These are phyloP conservation scores for Colletotrichum costaricense DNA, from an alignment of 2,329 filamentous ascomycete genomes.

Conservation along the genomic window DNA sequence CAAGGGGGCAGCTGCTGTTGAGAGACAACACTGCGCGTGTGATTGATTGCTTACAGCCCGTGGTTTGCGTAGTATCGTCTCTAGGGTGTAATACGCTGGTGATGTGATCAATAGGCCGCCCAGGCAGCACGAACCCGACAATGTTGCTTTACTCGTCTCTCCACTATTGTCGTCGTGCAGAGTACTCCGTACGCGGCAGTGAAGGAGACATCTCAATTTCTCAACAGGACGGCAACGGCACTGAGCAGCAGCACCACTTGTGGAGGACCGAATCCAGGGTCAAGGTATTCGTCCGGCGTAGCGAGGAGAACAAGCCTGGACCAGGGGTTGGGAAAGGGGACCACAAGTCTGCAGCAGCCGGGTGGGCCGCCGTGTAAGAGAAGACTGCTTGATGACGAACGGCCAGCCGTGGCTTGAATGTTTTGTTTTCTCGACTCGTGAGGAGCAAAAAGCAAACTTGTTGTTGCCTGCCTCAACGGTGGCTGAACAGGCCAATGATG, in stretches of 20 bases:
- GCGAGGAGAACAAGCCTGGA: neutral
- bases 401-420: conserved; percentile 11
- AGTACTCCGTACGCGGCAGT: neutral
- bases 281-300: neutral
- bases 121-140: neutral
- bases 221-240: conserved; percentile 16
- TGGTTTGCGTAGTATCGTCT: conserved; percentile 6
- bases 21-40: conserved; percentile 1
- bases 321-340: conserved; percentile 4
- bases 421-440: conserved; percentile 8
- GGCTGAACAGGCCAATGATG: neutral
- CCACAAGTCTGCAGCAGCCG: conserved; percentile 30
- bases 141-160: neutral
- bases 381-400: conserved; percentile 22
- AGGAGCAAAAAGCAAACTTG: neutral
- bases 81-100: conserved; percentile 7
- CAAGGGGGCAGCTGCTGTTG: neutral
- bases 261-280: conserved; percentile 1
- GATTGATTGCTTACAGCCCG: neutral
- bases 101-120: neutral
- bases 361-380: conserved; percentile 29
- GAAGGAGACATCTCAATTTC: neutral
- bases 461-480: neutral
- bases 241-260: conserved; percentile 4
- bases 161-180: neutral